Conservation (phyloP, 768 basidiomycete genomes). For the Kwoniella sp. region DNA sequence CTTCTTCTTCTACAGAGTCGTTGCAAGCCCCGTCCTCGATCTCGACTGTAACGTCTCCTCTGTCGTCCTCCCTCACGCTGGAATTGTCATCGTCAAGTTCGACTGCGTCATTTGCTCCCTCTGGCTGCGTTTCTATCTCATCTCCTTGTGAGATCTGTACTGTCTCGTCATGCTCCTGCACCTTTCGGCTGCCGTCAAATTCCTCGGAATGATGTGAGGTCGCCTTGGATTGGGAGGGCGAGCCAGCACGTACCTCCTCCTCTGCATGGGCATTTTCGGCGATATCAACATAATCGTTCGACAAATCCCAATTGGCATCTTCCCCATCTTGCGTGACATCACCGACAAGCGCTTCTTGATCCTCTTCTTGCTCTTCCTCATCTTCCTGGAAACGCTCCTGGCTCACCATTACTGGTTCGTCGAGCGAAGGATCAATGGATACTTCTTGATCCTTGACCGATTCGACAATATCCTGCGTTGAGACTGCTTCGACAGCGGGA, state of each 20-base stretch:
- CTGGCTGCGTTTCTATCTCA: no score
- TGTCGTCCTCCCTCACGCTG: background rate
- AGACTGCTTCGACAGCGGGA: background rate
- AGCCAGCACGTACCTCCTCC: background rate
- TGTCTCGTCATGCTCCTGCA: background rate
- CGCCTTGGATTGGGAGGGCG: no score
- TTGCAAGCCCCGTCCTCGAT: background rate
- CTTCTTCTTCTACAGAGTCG: background rate
- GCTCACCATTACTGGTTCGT: background rate
- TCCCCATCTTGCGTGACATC: conserved; percentile 19
- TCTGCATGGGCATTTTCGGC: background rate
- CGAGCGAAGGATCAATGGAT: background rate
- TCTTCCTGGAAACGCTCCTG: background rate
- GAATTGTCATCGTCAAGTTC: background rate
- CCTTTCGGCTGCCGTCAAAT: background rate
- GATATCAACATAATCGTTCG: background rate
- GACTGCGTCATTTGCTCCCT: background rate
- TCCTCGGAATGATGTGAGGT: no score
- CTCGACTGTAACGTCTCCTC: background rate
- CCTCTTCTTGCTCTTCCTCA: background rate
- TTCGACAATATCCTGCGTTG: background rate
- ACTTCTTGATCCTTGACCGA: background rate
- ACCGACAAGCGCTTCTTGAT: background rate
- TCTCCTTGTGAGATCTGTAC: background rate
- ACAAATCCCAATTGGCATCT: conserved; percentile 8